Conservation (phyloP, 1,284 basidiomycete species). For the Moesziomyces antarcticus region DNA sequence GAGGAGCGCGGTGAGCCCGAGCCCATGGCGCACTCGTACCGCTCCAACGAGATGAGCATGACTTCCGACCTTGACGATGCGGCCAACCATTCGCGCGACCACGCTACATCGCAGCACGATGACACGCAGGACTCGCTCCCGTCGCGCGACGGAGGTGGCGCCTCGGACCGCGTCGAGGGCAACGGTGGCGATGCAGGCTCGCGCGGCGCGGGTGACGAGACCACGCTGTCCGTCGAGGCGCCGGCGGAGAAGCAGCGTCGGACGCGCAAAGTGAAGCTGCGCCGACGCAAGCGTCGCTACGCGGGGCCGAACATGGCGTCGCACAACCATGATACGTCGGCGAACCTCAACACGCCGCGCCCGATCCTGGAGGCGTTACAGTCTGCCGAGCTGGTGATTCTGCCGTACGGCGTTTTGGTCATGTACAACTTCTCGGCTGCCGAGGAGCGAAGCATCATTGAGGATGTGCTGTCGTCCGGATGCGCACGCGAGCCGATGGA, state of each 20-base stretch:
- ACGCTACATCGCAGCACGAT: neutral
- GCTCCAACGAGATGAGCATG: slow-evolving; percentile 38
- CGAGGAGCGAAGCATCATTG: slow-evolving; percentile 63
- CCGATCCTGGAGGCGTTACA: slow-evolving; percentile 64
- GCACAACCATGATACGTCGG: slow-evolving; percentile 64
- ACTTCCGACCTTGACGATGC: slow-evolving; percentile 33
- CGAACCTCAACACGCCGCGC: slow-evolving; percentile 61
- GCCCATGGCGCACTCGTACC: slow-evolving; percentile 40
- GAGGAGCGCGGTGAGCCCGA: slow-evolving; percentile 48
- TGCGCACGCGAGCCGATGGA: slow-evolving; percentile 55
- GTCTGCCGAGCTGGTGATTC: slow-evolving; percentile 63
- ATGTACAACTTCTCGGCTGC: slow-evolving; percentile 66
- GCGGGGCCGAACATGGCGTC: slow-evolving; percentile 65
- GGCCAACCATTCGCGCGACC: slow-evolving; percentile 15
- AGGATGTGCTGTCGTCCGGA: slow-evolving; percentile 62
- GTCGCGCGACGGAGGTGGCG: slow-evolving; percentile 7
- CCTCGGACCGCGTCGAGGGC: slow-evolving; percentile 1
- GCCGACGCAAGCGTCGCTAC: slow-evolving; percentile 37
- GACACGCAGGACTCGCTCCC: slow-evolving; percentile 5
- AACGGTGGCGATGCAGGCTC: neutral
- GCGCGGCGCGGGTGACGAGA: slow-evolving; percentile 6
- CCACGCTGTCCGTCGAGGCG: slow-evolving; percentile 2
- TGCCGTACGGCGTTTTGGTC: slow-evolving; percentile 67
- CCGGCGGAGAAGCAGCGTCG: slow-evolving; percentile 38
- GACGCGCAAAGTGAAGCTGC: slow-evolving; percentile 31